Percentiles rank a stretch among this genome's conserved stretches.
Evolutionary conservation across 2,329 filamentous ascomycete genomes (phyloP).

Genomic region (Gnomoniopsis sp.): DNA sequence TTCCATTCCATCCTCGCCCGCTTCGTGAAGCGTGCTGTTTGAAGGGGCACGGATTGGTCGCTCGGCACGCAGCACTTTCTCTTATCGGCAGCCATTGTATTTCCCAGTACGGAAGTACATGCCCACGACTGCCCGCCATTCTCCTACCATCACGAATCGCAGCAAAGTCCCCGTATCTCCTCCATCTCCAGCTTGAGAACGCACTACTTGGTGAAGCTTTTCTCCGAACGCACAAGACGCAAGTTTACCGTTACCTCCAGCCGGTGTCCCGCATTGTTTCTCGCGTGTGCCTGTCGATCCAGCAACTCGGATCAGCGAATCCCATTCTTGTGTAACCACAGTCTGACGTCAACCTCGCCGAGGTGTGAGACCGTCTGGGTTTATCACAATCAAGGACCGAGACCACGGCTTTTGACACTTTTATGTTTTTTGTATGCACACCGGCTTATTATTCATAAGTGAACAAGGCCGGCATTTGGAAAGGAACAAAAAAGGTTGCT

Average conservation of each 20-base stretch:
- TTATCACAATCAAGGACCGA: neutral
- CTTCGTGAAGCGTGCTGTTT: neutral
- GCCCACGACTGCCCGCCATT: too few relatives aligned
- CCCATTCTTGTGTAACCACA: constrained; percentile 1
- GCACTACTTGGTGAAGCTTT: too few relatives aligned
- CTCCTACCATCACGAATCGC: too few relatives aligned
- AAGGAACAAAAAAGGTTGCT: too few relatives aligned
- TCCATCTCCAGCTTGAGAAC: too few relatives aligned
- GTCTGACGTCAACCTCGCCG: constrained; percentile 12
- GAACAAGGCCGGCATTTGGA: too few relatives aligned
- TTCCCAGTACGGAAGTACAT: too few relatives aligned
- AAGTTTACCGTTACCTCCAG: neutral
- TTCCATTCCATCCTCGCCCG: neutral
- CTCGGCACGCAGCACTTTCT: too few relatives aligned
- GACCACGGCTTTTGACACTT: neutral
- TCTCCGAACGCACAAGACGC: neutral
- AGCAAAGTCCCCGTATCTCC: too few relatives aligned
- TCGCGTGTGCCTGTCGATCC: constrained; percentile 8
- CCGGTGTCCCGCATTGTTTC: constrained; percentile 1
- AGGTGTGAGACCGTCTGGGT: neutral
- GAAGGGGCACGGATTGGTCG: neutral
- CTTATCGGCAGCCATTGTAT: too few relatives aligned
- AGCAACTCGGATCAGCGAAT: constrained; percentile 13
- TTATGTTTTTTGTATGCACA: neutral
- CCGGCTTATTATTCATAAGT: too few relatives aligned